Evolutionary conservation across 352 stramenopile genomes (phyloP), one percentile per base, ranked within the genome.

Genomic region (Globisporangium spinosum): DNA sequence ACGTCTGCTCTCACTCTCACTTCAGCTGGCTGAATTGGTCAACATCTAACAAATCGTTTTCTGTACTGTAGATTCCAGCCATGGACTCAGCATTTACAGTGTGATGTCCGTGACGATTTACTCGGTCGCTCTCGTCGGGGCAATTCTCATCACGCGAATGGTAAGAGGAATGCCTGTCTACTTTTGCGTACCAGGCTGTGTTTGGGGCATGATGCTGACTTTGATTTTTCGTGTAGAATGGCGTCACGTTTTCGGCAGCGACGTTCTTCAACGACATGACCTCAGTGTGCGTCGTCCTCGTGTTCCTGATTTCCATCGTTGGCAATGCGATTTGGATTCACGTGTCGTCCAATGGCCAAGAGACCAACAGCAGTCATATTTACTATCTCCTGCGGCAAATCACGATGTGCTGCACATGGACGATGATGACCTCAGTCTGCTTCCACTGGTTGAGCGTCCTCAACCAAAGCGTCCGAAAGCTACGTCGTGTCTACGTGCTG

Each of bases 191-290:
- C 29, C 22, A 13, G 29, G 20, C 2, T 72, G 9, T 9, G 9
- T 15, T 38, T 40, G 23, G 9, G 47, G 2, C 13, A 32, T 45
- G 22, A 15, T 56, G 15, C 25, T 47, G 3, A 64, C 63, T 32
- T 60, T 7, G 17, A 23, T 12, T 20, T 10, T 60, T 40, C 3
- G 17, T 43, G 27, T 60, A 94, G 85, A 94, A 95, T 58, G 87
- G 87, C 8, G 82, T 95, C 51, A 85, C 84, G 0, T 94, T 95
- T 57, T 91, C 86, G 4, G 75, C 72, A 29, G 55, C 68, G 34
- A 89, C 87, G 15, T 93, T 95, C 69, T 95, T 91, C 72, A 95
- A 92, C 68, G 85, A 95, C 60, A 91, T 93, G 82, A 92, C 87
- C 12, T 91, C 86, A 2, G 68, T 93, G 9, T 90, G 76, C 9